Conservation (phyloP, 257 asterid species). For the Rauvolfia tetraphylla region DNA sequence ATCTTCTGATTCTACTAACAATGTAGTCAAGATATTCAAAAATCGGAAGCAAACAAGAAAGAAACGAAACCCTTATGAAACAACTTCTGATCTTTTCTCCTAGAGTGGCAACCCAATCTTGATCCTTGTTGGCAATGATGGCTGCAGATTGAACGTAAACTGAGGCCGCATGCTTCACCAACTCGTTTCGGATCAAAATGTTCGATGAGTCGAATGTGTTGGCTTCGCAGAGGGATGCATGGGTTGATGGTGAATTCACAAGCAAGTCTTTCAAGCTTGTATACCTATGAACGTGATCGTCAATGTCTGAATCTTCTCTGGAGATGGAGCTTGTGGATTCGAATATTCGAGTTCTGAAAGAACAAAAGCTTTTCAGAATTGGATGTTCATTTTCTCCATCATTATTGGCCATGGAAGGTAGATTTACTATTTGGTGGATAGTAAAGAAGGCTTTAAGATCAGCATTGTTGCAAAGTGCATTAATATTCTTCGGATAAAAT, state of each 20-base stretch:
- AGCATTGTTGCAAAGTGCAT: no score
- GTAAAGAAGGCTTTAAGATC: background rate
- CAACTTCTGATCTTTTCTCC: slow-evolving; percentile 30
- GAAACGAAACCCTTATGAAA: slow-evolving; percentile 19
- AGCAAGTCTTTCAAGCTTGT: slow-evolving; percentile 56
- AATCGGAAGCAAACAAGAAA: slow-evolving; percentile 25
- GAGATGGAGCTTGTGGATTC: slow-evolving; percentile 16
- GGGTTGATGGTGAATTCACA: slow-evolving; percentile 20
- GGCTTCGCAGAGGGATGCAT: slow-evolving; percentile 12
- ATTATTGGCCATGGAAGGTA: background rate
- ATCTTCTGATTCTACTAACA: slow-evolving; percentile 31
- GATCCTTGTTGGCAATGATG: slow-evolving; percentile 22
- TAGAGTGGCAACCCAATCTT: slow-evolving; percentile 20
- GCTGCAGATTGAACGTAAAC: slow-evolving; percentile 64
- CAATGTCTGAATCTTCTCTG: slow-evolving; percentile 19
- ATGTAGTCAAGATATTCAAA: slow-evolving; percentile 23
- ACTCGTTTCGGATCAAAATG: slow-evolving; percentile 48
- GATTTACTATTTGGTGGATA: background rate
- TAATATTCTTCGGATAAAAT: background rate
- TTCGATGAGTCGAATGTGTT: slow-evolving; percentile 26
- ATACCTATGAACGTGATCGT: slow-evolving; percentile 22
- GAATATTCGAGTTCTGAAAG: slow-evolving; percentile 21
- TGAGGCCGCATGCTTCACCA: slow-evolving; percentile 69
- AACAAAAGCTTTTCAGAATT: slow-evolving; percentile 27
- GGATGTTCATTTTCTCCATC: background rate